These are phyloP conservation scores for Mentha longifolia DNA, from an alignment of 257 asterid species.

Conservation along the genomic window DNA sequence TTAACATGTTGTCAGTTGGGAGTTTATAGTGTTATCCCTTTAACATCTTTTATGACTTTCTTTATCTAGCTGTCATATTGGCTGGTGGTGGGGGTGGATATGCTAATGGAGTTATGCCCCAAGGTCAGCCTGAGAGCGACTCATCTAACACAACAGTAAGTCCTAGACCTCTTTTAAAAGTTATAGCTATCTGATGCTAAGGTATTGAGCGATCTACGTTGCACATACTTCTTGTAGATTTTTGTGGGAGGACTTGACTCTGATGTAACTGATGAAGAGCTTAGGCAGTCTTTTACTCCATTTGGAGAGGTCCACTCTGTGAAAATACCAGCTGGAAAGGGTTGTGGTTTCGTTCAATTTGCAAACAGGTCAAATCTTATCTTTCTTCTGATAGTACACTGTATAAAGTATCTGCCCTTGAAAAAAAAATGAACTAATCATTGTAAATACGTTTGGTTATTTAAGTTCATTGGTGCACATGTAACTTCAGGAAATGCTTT, in stretches of 20 bases:
- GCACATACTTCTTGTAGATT: constrained; percentile 44
- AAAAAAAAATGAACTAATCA: not conserved
- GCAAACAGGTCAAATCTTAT: constrained; percentile 60
- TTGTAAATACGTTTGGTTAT: not conserved
- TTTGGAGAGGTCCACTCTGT: constrained; percentile 89
- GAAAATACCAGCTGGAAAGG: constrained; percentile 93
- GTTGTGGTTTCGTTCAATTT: constrained; percentile 96
- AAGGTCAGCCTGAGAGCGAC: constrained; percentile 68
- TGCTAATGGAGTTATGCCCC: constrained; percentile 65
- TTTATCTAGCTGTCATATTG: constrained; percentile 68
- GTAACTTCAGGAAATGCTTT: constrained; percentile 6
- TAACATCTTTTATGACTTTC: constrained; percentile 28
- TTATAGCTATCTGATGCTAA: constrained; percentile 18
- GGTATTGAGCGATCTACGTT: constrained; percentile 11
- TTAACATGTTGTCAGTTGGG: not conserved
- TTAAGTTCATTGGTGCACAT: constrained; percentile 17
- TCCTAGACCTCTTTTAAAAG: constrained; percentile 32
- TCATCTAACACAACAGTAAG: constrained; percentile 94
- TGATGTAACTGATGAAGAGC: constrained; percentile 87
- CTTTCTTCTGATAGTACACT: constrained; percentile 9
- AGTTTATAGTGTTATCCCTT: constrained; percentile 19
- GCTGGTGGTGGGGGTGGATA: constrained; percentile 97
- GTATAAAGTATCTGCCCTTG: constrained; percentile 1
- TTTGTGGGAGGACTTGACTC: constrained; percentile 84
- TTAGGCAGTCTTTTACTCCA: constrained; percentile 72